Conservation (phyloP, 192 early-diverging fungal species). For the Backusella liffmaniae region DNA sequence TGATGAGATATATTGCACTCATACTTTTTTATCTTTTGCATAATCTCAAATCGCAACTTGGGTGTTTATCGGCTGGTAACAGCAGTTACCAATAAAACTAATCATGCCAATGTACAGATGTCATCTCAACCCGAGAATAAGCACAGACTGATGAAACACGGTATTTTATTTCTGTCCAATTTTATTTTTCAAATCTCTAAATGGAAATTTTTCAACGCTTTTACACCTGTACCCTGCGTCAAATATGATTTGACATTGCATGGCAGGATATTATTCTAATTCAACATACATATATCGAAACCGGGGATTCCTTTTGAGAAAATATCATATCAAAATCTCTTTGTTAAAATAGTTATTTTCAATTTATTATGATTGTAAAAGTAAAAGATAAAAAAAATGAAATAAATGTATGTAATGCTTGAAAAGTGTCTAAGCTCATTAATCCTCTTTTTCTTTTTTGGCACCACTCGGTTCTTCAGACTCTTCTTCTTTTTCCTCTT, state of each 20-base stretch:
- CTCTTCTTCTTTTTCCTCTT: background rate
- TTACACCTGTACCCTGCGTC: background rate
- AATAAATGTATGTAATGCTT: background rate
- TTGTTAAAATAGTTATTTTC: background rate
- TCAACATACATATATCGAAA: background rate
- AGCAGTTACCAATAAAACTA: background rate
- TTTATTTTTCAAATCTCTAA: background rate
- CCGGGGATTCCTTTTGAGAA: background rate
- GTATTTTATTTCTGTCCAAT: background rate
- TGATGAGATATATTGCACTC: background rate
- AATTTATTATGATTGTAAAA: background rate
- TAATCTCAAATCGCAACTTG: background rate
- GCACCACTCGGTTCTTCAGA: background rate
- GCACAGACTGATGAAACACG: background rate
- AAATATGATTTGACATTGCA: background rate
- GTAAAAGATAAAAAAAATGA: background rate
- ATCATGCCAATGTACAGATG: background rate
- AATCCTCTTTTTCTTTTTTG: slow-evolving; percentile 5
- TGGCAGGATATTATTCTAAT: background rate
- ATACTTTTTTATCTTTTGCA: background rate
- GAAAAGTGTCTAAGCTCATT: background rate
- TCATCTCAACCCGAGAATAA: slow-evolving; percentile 4
- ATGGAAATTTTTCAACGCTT: background rate
- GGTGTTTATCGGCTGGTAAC: background rate
- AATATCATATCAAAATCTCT: background rate